A percentile compares a stretch with the other conserved stretches of the same genome.
phyloP scores from a whole-genome alignment of 1,139 yeast genomes.

The Magnusiomyces sp. region DNA sequence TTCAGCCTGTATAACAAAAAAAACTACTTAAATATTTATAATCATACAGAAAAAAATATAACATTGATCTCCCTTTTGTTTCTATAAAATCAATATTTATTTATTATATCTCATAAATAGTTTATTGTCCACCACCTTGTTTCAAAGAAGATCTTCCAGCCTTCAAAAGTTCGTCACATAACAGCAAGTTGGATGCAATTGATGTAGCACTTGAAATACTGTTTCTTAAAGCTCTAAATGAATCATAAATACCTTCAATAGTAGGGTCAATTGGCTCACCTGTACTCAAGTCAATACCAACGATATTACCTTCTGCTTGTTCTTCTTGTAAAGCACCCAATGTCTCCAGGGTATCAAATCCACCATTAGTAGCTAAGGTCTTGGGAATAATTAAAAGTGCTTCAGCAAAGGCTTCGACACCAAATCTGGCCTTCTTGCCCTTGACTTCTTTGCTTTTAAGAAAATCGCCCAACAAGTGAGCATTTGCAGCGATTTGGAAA shows the following conservation, averaged over 20 bases:
- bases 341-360: slow-evolving; percentile 86
- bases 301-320: slow-evolving; percentile 68
- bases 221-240: slow-evolving; percentile 86
- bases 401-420: slow-evolving; percentile 89
- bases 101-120: neutral
- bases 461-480: slow-evolving; percentile 41
- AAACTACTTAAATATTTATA: too few relatives aligned
- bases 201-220: slow-evolving; percentile 91
- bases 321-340: slow-evolving; percentile 88
- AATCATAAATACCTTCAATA: slow-evolving; percentile 94
- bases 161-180: slow-evolving; percentile 92
- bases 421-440: slow-evolving; percentile 75
- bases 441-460: slow-evolving; percentile 50
- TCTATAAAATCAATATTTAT: neutral
- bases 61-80: too few relatives aligned
- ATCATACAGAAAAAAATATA: too few relatives aligned
- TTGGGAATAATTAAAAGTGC: slow-evolving; percentile 87
- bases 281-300: slow-evolving; percentile 81
- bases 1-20: too few relatives aligned
- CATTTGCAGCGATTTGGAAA: slow-evolving; percentile 74
- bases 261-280: slow-evolving; percentile 97
- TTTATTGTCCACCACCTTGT: slow-evolving; percentile 33
- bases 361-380: slow-evolving; percentile 86
- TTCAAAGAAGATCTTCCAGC: slow-evolving; percentile 92
- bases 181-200: slow-evolving; percentile 80